Conservation (phyloP, 2,329 filamentous ascomycete species). For the Macrophomina pseudophaseolina region DNA sequence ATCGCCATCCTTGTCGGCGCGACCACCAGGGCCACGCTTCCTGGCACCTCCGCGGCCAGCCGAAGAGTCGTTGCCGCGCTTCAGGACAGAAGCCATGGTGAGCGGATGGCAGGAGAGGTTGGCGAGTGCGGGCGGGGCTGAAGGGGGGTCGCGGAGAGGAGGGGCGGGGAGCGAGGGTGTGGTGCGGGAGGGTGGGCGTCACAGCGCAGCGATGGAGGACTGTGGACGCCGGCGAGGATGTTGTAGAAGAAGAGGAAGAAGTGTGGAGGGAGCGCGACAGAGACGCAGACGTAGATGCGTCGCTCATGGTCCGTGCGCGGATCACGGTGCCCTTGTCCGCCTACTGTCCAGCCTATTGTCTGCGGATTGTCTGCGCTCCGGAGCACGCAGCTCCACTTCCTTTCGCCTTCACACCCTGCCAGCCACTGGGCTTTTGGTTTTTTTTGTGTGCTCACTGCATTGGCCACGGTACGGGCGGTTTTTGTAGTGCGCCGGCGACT, state of each 20-base stretch:
- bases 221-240: conserved; percentile 3
- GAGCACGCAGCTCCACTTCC: background rate
- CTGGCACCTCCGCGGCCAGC: background rate
- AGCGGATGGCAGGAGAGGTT: background rate
- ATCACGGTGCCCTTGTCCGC: too few species aligned
- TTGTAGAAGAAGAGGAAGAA: conserved; percentile 3
- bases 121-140: background rate
- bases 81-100: conserved; percentile 20
- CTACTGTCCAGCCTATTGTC: background rate
- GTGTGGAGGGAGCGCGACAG: conserved; percentile 11
- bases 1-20: conserved; percentile 66
- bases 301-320: background rate
- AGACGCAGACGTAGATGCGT: conserved; percentile 6
- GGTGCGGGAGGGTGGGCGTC: background rate
- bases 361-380: background rate
- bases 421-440: background rate
- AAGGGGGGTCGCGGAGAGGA: background rate
- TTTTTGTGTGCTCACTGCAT: background rate
- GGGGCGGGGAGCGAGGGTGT: background rate
- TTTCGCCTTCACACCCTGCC: background rate
- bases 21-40: conserved; percentile 28
- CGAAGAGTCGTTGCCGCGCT: conserved; percentile 4
- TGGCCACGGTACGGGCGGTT: too few species aligned
- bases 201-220: background rate
- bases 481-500: background rate